These are phyloP conservation scores for Solanum peruvianum DNA, from an alignment of 257 asterid species.

Conservation along the genomic window DNA sequence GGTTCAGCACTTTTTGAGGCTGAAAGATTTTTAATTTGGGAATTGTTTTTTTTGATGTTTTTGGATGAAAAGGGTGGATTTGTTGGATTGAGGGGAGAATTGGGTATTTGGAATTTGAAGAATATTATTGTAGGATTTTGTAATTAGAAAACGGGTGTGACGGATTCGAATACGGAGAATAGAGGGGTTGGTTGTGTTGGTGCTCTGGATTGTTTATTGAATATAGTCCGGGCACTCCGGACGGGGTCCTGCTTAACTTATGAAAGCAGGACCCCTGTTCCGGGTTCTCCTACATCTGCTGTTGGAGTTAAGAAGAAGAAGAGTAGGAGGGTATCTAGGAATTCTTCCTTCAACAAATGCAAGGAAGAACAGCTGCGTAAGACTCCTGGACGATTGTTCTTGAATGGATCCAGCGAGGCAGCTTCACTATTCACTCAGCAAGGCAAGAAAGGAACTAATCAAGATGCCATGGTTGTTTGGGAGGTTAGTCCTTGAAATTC, in stretches of 20 bases:
- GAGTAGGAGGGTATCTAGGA: conserved; percentile 46
- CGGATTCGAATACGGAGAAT: conserved; percentile 57
- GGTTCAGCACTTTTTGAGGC: neutral
- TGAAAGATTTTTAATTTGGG: neutral
- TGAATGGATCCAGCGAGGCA: conserved; percentile 70
- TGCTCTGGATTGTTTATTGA: conserved; percentile 88
- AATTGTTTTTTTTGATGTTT: neutral
- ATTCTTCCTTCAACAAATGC: conserved; percentile 48
- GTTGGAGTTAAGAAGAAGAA: conserved; percentile 32
- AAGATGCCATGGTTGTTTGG: conserved; percentile 98
- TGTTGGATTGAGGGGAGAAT: neutral
- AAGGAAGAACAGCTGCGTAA: conserved; percentile 62
- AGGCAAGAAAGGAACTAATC: conserved; percentile 91
- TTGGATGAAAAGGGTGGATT: neutral
- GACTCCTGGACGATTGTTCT: conserved; percentile 69
- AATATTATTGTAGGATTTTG: neutral
- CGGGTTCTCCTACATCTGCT: conserved; percentile 43
- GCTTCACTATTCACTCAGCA: conserved; percentile 79
- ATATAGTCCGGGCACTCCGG: conserved; percentile 83
- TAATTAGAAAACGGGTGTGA: conserved; percentile 13
- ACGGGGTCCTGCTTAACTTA: conserved; percentile 94
- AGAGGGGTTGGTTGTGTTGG: conserved; percentile 36
- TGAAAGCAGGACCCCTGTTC: conserved; percentile 81
- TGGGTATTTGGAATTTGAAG: neutral
- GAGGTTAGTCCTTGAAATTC: conserved; percentile 46